Conservation (phyloP, 2,329 filamentous ascomycete species). For the Calonectria montana region DNA sequence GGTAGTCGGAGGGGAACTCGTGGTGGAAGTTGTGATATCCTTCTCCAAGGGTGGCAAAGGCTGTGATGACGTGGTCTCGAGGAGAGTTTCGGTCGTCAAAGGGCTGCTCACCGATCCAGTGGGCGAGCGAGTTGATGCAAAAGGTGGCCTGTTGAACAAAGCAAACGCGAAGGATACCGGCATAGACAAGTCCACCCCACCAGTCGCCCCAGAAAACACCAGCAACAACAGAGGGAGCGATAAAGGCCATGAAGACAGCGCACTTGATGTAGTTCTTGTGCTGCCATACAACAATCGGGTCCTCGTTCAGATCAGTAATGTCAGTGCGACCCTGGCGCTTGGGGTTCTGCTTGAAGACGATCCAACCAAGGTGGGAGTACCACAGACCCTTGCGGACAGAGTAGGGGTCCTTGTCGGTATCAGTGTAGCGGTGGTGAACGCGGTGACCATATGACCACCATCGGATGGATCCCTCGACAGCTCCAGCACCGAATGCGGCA, state of each 20-base stretch:
- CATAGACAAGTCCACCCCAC: constrained; percentile 85
- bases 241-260: constrained; percentile 80
- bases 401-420: constrained; percentile 92
- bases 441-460: constrained; percentile 67
- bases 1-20: constrained; percentile 93
- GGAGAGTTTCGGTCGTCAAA: constrained; percentile 94
- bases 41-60: constrained; percentile 85
- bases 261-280: constrained; percentile 88
- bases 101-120: constrained; percentile 92
- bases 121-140: constrained; percentile 90
- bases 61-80: constrained; percentile 87
- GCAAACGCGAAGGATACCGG: constrained; percentile 86
- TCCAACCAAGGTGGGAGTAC: constrained; percentile 86
- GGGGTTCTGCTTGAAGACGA: constrained; percentile 93
- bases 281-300: constrained; percentile 87
- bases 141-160: constrained; percentile 93
- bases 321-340: constrained; percentile 89
- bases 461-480: constrained; percentile 86
- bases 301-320: constrained; percentile 88
- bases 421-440: constrained; percentile 90
- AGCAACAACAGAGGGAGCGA: constrained; percentile 79
- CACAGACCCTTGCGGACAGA: constrained; percentile 88
- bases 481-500: constrained; percentile 82
- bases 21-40: constrained; percentile 97
- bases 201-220: constrained; percentile 85